Evolutionary conservation across 768 basidiomycete species (phyloP).

Genomic region (Ramaria rubella): DNA sequence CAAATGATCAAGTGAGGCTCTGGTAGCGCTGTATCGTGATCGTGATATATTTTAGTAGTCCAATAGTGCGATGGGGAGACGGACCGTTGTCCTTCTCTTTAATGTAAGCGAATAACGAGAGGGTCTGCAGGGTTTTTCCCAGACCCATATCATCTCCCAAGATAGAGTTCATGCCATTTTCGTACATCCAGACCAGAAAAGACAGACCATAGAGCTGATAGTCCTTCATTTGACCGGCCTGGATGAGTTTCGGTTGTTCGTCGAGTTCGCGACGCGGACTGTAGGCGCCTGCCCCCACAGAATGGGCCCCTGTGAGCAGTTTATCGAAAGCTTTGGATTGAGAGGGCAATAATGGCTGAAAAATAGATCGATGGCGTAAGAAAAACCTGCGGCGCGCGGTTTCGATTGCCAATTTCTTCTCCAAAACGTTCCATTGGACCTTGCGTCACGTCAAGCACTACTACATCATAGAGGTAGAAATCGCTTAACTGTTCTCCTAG

Average conservation of each 20-base stretch:
- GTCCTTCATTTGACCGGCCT: conserved; percentile 58
- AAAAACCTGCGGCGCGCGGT: conserved; percentile 42
- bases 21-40: conserved; percentile 25
- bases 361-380: conserved; percentile 35
- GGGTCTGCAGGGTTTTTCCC: conserved; percentile 59
- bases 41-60: too few species aligned
- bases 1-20: conserved; percentile 70
- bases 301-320: conserved; percentile 28
- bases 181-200: conserved; percentile 59
- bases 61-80: conserved; percentile 5
- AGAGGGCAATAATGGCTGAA: conserved; percentile 42
- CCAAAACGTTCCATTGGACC: background rate
- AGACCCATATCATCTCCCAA: conserved; percentile 69
- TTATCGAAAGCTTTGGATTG: conserved; percentile 32
- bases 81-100: conserved; percentile 44
- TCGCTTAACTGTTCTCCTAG: background rate
- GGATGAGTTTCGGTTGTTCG: conserved; percentile 45
- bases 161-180: conserved; percentile 67
- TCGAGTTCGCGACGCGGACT: conserved; percentile 34
- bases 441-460: background rate
- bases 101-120: conserved; percentile 63
- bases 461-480: background rate
- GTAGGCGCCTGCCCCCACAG: conserved; percentile 15
- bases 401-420: conserved; percentile 34
- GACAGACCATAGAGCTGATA: conserved; percentile 68